Conservation (phyloP, 306 rosid species). For the Myrica gale region DNA sequence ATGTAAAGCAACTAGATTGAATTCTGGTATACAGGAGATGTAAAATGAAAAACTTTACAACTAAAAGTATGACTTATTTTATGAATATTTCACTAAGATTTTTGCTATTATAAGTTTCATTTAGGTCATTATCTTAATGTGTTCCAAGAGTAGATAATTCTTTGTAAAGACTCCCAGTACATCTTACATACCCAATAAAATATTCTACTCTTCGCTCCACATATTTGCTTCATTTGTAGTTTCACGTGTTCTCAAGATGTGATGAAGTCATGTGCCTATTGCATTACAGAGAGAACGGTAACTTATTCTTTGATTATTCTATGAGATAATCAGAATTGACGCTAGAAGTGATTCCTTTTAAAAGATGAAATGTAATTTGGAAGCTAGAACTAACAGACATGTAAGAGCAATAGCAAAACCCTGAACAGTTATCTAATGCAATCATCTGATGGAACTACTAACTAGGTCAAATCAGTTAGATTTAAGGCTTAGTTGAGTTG, state of each 20-base stretch:
- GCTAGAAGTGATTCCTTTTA: not conserved
- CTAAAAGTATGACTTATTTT: not conserved
- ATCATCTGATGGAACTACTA: no score
- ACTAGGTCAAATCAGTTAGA: not conserved
- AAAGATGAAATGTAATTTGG: not conserved
- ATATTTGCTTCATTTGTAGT: not conserved
- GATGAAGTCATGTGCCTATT: not conserved
- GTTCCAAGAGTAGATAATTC: not conserved
- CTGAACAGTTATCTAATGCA: no score
- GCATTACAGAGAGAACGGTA: not conserved
- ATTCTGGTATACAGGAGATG: not conserved
- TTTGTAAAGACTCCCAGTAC: not conserved
- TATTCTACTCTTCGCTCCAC: not conserved
- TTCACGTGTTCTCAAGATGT: not conserved
- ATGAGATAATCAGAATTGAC: not conserved
- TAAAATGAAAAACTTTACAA: not conserved
- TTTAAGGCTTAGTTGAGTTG: not conserved
- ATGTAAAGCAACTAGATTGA: conserved; percentile 7
- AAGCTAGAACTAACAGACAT: not conserved
- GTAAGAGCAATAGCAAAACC: not conserved
- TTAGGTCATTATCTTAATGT: not conserved
- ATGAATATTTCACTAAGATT: not conserved
- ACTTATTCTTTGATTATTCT: no score
- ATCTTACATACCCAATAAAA: not conserved
- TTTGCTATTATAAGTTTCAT: not conserved